Evolutionary conservation across 306 rosid species (phyloP).

Genomic region (Crotalaria pallida): DNA sequence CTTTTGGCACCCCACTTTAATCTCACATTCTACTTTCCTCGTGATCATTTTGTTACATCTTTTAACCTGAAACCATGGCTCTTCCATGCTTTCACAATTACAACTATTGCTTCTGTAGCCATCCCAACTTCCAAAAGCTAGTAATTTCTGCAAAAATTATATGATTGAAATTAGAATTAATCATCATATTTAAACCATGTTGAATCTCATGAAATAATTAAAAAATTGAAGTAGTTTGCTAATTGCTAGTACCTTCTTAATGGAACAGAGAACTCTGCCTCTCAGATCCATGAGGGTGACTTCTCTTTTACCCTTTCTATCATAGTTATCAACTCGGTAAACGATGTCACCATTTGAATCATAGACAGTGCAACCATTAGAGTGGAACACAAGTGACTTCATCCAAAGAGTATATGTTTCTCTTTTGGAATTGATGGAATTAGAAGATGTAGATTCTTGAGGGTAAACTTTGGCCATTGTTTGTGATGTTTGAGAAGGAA

Average conservation of each 20-base stretch:
- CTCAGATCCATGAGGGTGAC: constrained; percentile 81
- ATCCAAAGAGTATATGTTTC: constrained; percentile 81
- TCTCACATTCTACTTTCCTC: constrained; percentile 46
- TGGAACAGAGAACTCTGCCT: constrained; percentile 57
- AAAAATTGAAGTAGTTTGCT: background rate
- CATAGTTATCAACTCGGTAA: constrained; percentile 79
- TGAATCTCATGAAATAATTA: background rate
- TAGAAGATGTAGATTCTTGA: constrained; percentile 9
- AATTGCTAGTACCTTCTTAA: constrained; percentile 42
- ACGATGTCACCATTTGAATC: constrained; percentile 64
- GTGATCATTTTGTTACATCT: constrained; percentile 32
- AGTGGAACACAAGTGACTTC: constrained; percentile 74
- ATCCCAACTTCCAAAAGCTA: constrained; percentile 69
- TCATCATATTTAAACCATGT: background rate
- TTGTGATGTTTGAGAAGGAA: background rate
- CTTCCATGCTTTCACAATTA: constrained; percentile 14
- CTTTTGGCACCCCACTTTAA: constrained; percentile 45
- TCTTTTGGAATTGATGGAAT: constrained; percentile 22
- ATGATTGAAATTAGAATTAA: background rate
- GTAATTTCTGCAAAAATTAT: constrained; percentile 45
- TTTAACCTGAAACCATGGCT: constrained; percentile 59
- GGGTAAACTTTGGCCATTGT: constrained; percentile 49
- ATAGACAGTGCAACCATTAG: constrained; percentile 86
- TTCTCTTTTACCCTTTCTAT: constrained; percentile 54
- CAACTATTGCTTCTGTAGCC: constrained; percentile 41